Conservation (phyloP, 352 stramenopile genomes). For the Pythium brassicae region DNA sequence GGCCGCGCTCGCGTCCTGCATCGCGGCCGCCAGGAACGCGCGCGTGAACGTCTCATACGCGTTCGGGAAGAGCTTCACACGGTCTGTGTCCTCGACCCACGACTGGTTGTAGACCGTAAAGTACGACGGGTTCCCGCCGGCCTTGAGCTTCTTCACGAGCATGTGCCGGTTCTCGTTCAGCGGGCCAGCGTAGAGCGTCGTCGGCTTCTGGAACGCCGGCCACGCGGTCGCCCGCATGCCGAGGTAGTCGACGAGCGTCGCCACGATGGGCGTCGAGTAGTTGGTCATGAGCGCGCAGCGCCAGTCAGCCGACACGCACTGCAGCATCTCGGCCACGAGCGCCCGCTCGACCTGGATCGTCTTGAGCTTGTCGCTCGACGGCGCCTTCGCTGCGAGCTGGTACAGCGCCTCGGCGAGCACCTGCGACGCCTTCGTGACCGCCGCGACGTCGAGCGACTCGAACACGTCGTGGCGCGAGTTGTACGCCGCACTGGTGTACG, state of each 20-base stretch:
- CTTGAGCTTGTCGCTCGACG: slow-evolving; percentile 29
- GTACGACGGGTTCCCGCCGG: slow-evolving; percentile 21
- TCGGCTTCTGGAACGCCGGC: slow-evolving; percentile 47
- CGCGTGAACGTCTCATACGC: slow-evolving; percentile 79
- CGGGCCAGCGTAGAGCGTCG: slow-evolving; percentile 56
- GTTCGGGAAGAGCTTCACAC: slow-evolving; percentile 71
- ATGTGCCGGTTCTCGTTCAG: slow-evolving; percentile 43
- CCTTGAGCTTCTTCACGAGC: slow-evolving; percentile 30
- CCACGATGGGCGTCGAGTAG: slow-evolving; percentile 56
- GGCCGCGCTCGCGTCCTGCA: slow-evolving; percentile 37
- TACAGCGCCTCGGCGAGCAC: slow-evolving; percentile 74
- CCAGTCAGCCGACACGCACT: slow-evolving; percentile 64
- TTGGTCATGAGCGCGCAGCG: slow-evolving; percentile 63
- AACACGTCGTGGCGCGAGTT: slow-evolving; percentile 69
- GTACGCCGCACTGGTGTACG: slow-evolving; percentile 46
- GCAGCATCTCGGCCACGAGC: slow-evolving; percentile 50
- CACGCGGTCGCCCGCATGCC: slow-evolving; percentile 30
- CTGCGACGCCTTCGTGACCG: slow-evolving; percentile 57
- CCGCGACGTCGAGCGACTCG: slow-evolving; percentile 36
- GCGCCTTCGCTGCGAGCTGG: slow-evolving; percentile 45
- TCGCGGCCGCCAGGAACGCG: slow-evolving; percentile 56
- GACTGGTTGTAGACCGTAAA: slow-evolving; percentile 46
- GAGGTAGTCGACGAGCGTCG: slow-evolving; percentile 69
- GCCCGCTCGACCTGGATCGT: slow-evolving; percentile 50
- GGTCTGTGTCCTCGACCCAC: slow-evolving; percentile 50